phyloP scores from a whole-genome alignment of 2,329 filamentous ascomycete genomes.

The Epichloe bromicola region DNA sequence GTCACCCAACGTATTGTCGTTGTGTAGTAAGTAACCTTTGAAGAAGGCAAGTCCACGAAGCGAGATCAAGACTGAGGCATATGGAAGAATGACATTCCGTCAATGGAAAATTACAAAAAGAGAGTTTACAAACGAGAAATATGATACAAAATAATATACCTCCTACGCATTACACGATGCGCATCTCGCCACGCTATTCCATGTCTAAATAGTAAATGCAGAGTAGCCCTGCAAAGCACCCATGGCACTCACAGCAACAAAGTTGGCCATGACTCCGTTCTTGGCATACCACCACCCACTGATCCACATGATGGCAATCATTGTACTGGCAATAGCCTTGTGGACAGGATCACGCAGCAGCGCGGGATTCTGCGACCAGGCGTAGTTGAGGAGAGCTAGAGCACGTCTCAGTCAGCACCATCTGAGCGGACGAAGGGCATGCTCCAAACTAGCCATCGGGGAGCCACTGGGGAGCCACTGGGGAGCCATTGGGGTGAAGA shows the following conservation, averaged over 20 bases:
- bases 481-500: background rate
- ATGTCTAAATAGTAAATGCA: constrained; percentile 2
- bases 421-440: background rate
- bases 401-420: background rate
- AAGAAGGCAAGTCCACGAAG: constrained; percentile 17
- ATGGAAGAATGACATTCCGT: too few relatives aligned
- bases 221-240: constrained; percentile 8
- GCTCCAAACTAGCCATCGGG: too few relatives aligned
- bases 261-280: constrained; percentile 4
- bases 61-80: too few relatives aligned
- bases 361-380: constrained; percentile 8
- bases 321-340: constrained; percentile 6
- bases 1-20: background rate
- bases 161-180: constrained; percentile 4
- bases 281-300: constrained; percentile 8
- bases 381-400: constrained; percentile 8
- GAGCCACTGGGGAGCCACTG: background rate
- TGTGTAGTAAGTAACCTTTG: constrained; percentile 14
- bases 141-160: too few relatives aligned
- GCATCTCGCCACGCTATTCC: constrained; percentile 15
- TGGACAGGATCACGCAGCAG: constrained; percentile 7
- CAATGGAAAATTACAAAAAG: too few relatives aligned
- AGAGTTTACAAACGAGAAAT: too few relatives aligned
- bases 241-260: constrained; percentile 4
- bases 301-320: constrained; percentile 7